Percentiles rank a stretch among this genome's conserved stretches.
Conservation (phyloP, 2,329 filamentous ascomycete species). For the Blastomyces parvus region DNA sequence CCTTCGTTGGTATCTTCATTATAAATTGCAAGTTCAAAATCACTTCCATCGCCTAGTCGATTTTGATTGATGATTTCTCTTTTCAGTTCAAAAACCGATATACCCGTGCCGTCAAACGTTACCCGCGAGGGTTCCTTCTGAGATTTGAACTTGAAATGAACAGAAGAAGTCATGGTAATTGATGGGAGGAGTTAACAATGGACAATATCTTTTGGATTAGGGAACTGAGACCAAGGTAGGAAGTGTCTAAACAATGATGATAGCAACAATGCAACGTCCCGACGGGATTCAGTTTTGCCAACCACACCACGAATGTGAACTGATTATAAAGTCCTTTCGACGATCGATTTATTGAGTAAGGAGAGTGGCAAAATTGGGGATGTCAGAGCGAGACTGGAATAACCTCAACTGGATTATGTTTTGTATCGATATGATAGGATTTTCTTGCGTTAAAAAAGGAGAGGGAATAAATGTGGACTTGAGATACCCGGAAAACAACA, state of each 20-base stretch:
- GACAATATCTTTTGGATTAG: slow-evolving; percentile 16
- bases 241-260: slow-evolving; percentile 9
- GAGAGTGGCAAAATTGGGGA: slow-evolving; percentile 3
- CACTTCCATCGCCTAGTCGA: slow-evolving; percentile 85
- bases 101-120: slow-evolving; percentile 93
- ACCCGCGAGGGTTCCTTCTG: slow-evolving; percentile 91
- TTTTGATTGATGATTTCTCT: slow-evolving; percentile 95
- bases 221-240: slow-evolving; percentile 10
- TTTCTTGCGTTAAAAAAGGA: not conserved
- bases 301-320: not conserved
- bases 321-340: slow-evolving; percentile 1
- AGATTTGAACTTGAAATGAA: slow-evolving; percentile 99
- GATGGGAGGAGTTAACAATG: slow-evolving; percentile 13
- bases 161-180: slow-evolving; percentile 75
- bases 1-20: slow-evolving; percentile 86
- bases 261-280: slow-evolving; percentile 18
- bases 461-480: not conserved
- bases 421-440: slow-evolving; percentile 6
- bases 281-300: slow-evolving; percentile 4
- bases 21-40: slow-evolving; percentile 93
- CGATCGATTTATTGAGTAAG: slow-evolving; percentile 6
- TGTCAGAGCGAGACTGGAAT: not conserved
- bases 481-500: slow-evolving; percentile 26
- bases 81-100: slow-evolving; percentile 97
- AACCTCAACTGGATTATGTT: slow-evolving; percentile 7